Base-by-base conservation (phyloP, 176 grass and related monocot genomes). In the Aegilops longissima region DNA sequence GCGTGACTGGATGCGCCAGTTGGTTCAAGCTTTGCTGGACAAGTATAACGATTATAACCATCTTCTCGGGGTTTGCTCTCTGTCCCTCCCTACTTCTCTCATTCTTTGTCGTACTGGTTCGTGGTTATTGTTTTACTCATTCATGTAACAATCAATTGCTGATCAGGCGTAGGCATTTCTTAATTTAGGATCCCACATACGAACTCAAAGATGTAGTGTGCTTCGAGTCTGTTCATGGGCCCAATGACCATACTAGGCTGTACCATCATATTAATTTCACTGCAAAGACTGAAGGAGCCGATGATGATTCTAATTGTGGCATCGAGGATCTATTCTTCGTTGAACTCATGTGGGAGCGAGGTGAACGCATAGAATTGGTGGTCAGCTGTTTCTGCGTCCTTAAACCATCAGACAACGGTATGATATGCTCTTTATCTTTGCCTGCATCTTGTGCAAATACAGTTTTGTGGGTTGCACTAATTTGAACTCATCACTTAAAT, bases 221-320 rank as follows among this genome's bases (percentile, higher is more conserved):
- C 38, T 73, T 25, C 39, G 2, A 73, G 7, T 73, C 70, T 45
- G 10, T 73, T 73, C 5, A 10, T 73, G 35, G 20, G 70, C 21
- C 21, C 21, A 12, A 24, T 11, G 70, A 5, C 35, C 20, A 21
- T 24, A 73, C 25, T 30, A 25, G 27, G 25, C 62, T 21, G 12
- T 73, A 45, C n/a, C 12, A 45, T 73, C 38, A 73, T 27, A 73
- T 45, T 45, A 73, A 45, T 73, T 73, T 73, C 70, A 73, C 70
- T 25, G 24, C 24, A 23, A 73, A 72, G 69, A 21, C 36, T 23
- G 42, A 73, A 25, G 21, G 39, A 73, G 2, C n/a, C 12, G 1
- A 27, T 27, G 24, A 45, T 12, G 39, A 73, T 73, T 73, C 70
- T 45, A 45, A 33, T 4, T 66, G 33, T 40, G 69, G 18, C 35